Base-by-base conservation (phyloP, 495 filamentous ascomycete genomes). In the Ramalina intermedia region DNA sequence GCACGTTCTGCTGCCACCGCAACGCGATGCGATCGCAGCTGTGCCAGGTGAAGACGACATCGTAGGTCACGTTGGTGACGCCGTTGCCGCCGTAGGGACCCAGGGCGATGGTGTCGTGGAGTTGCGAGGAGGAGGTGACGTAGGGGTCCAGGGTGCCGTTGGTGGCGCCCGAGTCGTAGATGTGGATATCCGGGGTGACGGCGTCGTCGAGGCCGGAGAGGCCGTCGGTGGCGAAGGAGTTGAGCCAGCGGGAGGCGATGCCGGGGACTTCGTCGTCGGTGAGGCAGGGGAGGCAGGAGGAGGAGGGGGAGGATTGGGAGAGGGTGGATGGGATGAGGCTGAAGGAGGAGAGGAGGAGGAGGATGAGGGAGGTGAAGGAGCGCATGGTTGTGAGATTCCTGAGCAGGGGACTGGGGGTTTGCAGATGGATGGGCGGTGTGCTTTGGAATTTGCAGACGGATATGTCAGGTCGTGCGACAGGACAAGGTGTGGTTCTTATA, bases 11-110 rank as follows among this genome's bases (percentile, higher is more conserved):
- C 24, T 51, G 52, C 52, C 48, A 55, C 13, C 52, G 12, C 52
- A 55, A 29, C 2, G 48, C 52, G 23, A 55, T 51, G 2, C 43
- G 27, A 44, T 55, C 48, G 39, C 52, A 55, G 2, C 48, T 51
- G 42, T 55, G 38, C 27, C 47, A 51, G 12, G 52, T 55, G 48
- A 55, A 51, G 11, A 55, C 16, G 18, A 55, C 43, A 26, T 51
- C 52, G 38, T 55, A 55, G 1, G 47, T 55, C 0, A 55, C 52
- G 5, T 55, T 47, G 1, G 40, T 38, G 29, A 55, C 52, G 35
- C 52, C 52, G 27, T 17, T 46, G 8, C 48, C 52, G 4, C 52
- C 52, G 13, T 51, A 55, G 1, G 48, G 41, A 2, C 41, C 43
- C 13, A 24, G 13, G 8, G 16, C 33, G 48, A 55, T 55, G 48